These are phyloP conservation scores for Sequoia sempervirens DNA, from an alignment of 75 land plant species.

Conservation along the genomic window DNA sequence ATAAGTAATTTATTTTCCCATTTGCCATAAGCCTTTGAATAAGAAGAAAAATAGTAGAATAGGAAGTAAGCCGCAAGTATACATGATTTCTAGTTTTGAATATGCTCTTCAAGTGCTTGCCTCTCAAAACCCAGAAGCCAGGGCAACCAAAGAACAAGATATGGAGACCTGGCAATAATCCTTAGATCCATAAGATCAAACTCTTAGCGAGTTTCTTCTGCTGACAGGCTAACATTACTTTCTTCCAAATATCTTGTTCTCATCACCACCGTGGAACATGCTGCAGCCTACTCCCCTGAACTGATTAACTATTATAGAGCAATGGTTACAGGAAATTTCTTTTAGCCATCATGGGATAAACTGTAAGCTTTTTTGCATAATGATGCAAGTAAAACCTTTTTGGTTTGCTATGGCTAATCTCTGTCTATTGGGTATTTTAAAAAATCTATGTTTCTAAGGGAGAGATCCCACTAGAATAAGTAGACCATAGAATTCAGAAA, in stretches of 20 bases:
- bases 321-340: not conserved
- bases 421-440: not conserved
- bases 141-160: not conserved
- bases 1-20: not conserved
- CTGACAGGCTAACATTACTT: not conserved
- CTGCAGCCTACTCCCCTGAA: not conserved
- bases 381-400: not conserved
- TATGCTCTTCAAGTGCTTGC: not conserved
- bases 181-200: not conserved
- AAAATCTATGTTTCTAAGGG: not conserved
- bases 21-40: not conserved
- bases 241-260: not conserved
- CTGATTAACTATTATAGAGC: not conserved
- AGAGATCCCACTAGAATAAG: not conserved
- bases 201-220: not conserved
- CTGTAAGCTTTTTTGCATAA: not conserved
- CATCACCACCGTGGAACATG: not conserved
- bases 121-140: not conserved
- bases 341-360: not conserved
- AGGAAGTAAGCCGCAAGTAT: not conserved
- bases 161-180: not conserved
- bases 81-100: not conserved
- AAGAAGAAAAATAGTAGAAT: not conserved
- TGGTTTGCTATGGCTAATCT: not conserved
- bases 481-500: not conserved